These are phyloP conservation scores for Marasmius fiardii DNA, from an alignment of 1,284 basidiomycete species.

Conservation along the genomic window DNA sequence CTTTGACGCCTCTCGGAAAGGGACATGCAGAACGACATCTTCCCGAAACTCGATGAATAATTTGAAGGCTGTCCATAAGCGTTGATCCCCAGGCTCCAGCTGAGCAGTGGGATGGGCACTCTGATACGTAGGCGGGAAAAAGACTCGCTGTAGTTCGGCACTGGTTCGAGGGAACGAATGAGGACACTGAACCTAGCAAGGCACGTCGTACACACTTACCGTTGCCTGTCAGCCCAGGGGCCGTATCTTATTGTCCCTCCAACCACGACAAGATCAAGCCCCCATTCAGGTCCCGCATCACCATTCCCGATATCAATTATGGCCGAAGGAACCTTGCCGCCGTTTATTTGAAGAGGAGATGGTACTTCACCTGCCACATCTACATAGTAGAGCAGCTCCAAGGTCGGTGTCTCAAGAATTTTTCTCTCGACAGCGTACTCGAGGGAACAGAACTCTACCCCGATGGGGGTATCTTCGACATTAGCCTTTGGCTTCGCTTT, in stretches of 20 bases:
- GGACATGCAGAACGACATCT: conserved; percentile 73
- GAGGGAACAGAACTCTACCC: conserved; percentile 47
- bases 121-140: conserved; percentile 80
- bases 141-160: conserved; percentile 71
- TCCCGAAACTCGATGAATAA: conserved; percentile 79
- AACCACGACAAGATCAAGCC: conserved; percentile 77
- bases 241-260: conserved; percentile 81
- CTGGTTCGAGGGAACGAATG: conserved; percentile 32
- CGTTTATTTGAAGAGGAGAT: conserved; percentile 25
- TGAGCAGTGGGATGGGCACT: conserved; percentile 52
- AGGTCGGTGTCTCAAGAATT: conserved; percentile 68
- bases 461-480: conserved; percentile 53
- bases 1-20: conserved; percentile 86
- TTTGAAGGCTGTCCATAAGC: conserved; percentile 78
- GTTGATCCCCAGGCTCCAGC: conserved; percentile 71
- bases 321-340: conserved; percentile 36
- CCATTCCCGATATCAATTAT: conserved; percentile 80
- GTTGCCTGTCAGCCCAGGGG: conserved; percentile 92
- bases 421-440: conserved; percentile 89
- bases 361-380: conserved; percentile 75
- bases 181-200: background rate
- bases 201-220: conserved; percentile 38
- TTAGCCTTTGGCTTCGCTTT: conserved; percentile 37
- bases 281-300: conserved; percentile 89
- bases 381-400: conserved; percentile 82